Evolutionary conservation across 2,329 filamentous ascomycete genomes (phyloP), one percentile per base, ranked within the genome.

Genomic region (Uncinocarpus reesii): DNA sequence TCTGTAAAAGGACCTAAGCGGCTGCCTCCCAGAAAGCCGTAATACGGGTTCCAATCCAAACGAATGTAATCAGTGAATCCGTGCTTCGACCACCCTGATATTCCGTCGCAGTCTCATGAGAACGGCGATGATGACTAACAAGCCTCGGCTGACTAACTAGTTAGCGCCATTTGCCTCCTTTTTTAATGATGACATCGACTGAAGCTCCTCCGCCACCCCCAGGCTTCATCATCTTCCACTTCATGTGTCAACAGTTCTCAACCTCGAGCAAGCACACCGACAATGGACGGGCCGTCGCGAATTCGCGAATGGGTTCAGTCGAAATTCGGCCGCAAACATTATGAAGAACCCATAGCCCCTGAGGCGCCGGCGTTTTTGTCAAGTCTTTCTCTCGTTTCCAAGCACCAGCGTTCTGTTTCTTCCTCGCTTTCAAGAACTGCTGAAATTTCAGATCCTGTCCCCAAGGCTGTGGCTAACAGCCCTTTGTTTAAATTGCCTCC

Each of bases 401-500:
- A 21, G 15, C 28, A 26, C 2, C 16, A 26, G 8, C 20, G 28
- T 3, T 35, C 21, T 45, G 6, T 20, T 18, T 23, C 42, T 2
- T n/a, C 29, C 23, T 31, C 35, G 11, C 20, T 11, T 29, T 29
- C n/a, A n/a, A 18, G 26, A 13, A 31, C 15, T 16, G 7, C 7
- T 23, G 32, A 44, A 3, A 44, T 44, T 4, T 10, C 28, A 7
- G 31, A 18, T 7, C 42, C 42, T 26, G 21, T 35, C 23, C 31
- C 29, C 10, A 41, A 11, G 26, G 52, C 45, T 4, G 32, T 21
- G 6, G 29, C 37, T 15, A 42, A 36, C 4, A 44, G 31, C 18
- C 2, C 10, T 18, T 49, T 55, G 16, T 58, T 57, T 40, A 7
- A 29, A 2, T 43, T 62, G 6, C 59, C 61, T 6, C 32, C 53